phyloP scores from a whole-genome alignment of 192 early-diverging fungal species.

The Coemansia sp. region DNA sequence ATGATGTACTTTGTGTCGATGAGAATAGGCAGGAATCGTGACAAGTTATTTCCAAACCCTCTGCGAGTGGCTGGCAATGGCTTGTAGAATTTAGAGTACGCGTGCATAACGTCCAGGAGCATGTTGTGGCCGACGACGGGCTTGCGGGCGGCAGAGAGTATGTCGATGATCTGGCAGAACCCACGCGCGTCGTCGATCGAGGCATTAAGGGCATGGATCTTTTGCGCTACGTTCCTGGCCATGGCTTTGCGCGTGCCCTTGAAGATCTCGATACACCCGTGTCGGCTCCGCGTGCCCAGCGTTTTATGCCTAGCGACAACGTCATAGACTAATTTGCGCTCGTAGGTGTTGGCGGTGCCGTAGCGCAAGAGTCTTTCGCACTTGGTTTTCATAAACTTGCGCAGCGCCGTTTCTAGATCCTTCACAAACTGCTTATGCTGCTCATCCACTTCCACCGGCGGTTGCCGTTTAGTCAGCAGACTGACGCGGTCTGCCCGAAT shows the following conservation, averaged over 20 bases:
- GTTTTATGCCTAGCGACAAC: conserved; percentile 59
- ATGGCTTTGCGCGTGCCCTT: conserved; percentile 44
- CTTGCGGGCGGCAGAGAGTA: conserved; percentile 66
- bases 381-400: conserved; percentile 16
- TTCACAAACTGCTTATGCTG: conserved; percentile 21
- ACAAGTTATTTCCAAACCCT: conserved; percentile 67
- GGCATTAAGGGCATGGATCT: conserved; percentile 33
- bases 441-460: conserved; percentile 20
- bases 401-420: conserved; percentile 25
- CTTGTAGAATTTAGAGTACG: conserved; percentile 72
- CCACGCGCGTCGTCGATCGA: conserved; percentile 61
- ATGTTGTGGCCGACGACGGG: conserved; percentile 91
- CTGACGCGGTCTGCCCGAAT: conserved; percentile 23
- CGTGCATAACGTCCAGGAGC: conserved; percentile 84
- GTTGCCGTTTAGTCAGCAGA: conserved; percentile 27
- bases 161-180: conserved; percentile 81
- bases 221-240: conserved; percentile 19
- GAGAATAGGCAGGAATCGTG: conserved; percentile 57
- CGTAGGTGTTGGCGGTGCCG: conserved; percentile 61
- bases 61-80: conserved; percentile 65
- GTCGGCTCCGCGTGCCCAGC: conserved; percentile 41
- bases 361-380: conserved; percentile 15
- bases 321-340: conserved; percentile 78
- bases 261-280: conserved; percentile 46
- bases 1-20: conserved; percentile 56